Percentiles rank a stretch among this genome's conserved stretches.
Evolutionary conservation across 2,329 filamentous ascomycete genomes (phyloP).

Genomic region (Xylariomycetidae sp.): DNA sequence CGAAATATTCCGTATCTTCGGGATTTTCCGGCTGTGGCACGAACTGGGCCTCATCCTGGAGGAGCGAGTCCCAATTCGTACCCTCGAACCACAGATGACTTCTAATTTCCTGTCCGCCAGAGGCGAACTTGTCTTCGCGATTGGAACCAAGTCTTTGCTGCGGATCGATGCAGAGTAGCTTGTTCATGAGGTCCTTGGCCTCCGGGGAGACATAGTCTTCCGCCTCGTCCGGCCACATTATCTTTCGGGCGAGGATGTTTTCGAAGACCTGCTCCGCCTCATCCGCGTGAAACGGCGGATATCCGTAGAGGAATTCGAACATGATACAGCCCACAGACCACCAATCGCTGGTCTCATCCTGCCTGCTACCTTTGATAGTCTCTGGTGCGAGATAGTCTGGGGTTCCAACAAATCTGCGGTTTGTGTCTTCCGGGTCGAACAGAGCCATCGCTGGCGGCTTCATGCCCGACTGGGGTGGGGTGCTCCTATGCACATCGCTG

Average conservation of each 20-base stretch:
- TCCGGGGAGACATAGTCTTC: constrained; percentile 76
- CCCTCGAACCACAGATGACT: constrained; percentile 84
- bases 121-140: constrained; percentile 72
- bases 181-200: constrained; percentile 92
- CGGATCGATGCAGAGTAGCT: constrained; percentile 80
- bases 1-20: constrained; percentile 98
- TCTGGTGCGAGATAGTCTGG: constrained; percentile 96
- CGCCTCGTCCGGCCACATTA: constrained; percentile 90
- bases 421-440: constrained; percentile 92
- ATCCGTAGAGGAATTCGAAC: constrained; percentile 92
- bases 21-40: constrained; percentile 89
- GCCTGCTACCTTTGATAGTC: constrained; percentile 89
- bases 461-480: constrained; percentile 61
- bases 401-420: constrained; percentile 89
- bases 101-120: constrained; percentile 87
- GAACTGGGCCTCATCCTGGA: constrained; percentile 96
- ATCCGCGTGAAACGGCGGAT: constrained; percentile 86
- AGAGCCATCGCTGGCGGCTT: constrained; percentile 91
- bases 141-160: constrained; percentile 81
- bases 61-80: constrained; percentile 81
- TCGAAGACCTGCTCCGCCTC: constrained; percentile 94
- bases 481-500: constrained; percentile 52
- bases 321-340: constrained; percentile 99
- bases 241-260: constrained; percentile 85
- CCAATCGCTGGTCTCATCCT: constrained; percentile 99